phyloP scores from a whole-genome alignment of 139 green algal genomes.

The Haematococcus sp. region DNA sequence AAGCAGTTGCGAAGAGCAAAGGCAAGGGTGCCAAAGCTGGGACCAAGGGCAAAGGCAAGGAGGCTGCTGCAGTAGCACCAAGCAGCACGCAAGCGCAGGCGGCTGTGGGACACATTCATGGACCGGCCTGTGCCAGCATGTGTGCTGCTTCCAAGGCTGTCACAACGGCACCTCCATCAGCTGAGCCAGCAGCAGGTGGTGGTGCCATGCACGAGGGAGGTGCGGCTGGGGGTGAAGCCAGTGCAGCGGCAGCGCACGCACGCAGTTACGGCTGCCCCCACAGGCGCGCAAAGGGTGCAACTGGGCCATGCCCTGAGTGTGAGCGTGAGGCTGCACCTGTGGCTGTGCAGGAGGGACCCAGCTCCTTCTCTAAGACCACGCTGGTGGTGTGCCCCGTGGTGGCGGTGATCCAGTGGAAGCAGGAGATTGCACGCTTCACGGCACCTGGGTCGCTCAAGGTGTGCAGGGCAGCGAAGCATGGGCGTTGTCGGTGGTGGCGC shows the following conservation, averaged over 20 bases:
- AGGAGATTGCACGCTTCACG: constrained; percentile 87
- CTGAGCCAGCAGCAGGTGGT: too few relatives aligned
- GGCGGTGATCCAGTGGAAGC: constrained; percentile 89
- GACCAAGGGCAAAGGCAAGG: not conserved
- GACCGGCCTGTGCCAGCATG: too few relatives aligned
- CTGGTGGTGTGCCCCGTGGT: constrained; percentile 92
- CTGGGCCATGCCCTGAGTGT: not conserved
- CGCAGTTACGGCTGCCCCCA: not conserved
- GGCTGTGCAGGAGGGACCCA: too few relatives aligned
- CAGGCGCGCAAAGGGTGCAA: not conserved
- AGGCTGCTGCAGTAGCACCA: not conserved
- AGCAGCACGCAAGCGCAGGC: not conserved
- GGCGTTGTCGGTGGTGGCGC: too few relatives aligned
- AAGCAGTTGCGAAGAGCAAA: too few relatives aligned
- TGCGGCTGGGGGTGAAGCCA: not conserved
- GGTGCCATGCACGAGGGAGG: not conserved
- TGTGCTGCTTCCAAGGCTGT: too few relatives aligned
- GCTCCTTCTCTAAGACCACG: constrained; percentile 59
- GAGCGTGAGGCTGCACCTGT: not conserved
- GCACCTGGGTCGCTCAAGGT: constrained; percentile 59
- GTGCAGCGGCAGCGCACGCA: not conserved
- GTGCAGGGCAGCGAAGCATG: not conserved
- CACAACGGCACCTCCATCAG: too few relatives aligned
- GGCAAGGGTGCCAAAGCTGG: not conserved
- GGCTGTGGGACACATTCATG: too few relatives aligned